These are phyloP conservation scores for Phytopythium litorale DNA, from an alignment of 352 stramenopile species.

Conservation along the genomic window DNA sequence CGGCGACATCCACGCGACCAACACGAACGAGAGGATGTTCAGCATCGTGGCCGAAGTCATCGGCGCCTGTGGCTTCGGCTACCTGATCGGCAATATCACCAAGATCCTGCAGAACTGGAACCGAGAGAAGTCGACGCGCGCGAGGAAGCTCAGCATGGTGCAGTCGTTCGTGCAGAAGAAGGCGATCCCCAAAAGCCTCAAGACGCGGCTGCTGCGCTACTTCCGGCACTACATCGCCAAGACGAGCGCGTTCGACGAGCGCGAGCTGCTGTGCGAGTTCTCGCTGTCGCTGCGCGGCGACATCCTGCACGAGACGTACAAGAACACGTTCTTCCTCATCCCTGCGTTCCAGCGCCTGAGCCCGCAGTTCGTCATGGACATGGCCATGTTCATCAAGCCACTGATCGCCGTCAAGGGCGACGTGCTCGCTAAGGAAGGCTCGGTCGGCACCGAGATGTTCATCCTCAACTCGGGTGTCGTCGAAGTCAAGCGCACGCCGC, in stretches of 20 bases:
- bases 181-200: slow-evolving; percentile 43
- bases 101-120: slow-evolving; percentile 83
- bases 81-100: slow-evolving; percentile 84
- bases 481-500: slow-evolving; percentile 55
- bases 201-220: slow-evolving; percentile 56
- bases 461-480: slow-evolving; percentile 77
- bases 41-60: slow-evolving; percentile 71
- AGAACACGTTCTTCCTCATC: slow-evolving; percentile 70
- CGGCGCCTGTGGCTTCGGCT: slow-evolving; percentile 68
- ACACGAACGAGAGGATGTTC: slow-evolving; percentile 63
- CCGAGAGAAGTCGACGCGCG: slow-evolving; percentile 44
- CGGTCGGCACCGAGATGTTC: slow-evolving; percentile 78
- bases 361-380: slow-evolving; percentile 78
- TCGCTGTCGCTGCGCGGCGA: slow-evolving; percentile 71
- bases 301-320: slow-evolving; percentile 74
- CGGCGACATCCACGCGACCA: slow-evolving; percentile 74
- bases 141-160: slow-evolving; percentile 58
- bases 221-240: slow-evolving; percentile 81
- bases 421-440: slow-evolving; percentile 54
- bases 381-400: slow-evolving; percentile 85
- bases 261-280: slow-evolving; percentile 70
- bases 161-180: slow-evolving; percentile 66
- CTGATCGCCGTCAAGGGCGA: slow-evolving; percentile 67
- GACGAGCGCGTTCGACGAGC: slow-evolving; percentile 72
- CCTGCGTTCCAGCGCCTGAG: slow-evolving; percentile 65